These are phyloP conservation scores for Beauveria caledonica DNA, from an alignment of 2,329 filamentous ascomycete species.

Conservation along the genomic window DNA sequence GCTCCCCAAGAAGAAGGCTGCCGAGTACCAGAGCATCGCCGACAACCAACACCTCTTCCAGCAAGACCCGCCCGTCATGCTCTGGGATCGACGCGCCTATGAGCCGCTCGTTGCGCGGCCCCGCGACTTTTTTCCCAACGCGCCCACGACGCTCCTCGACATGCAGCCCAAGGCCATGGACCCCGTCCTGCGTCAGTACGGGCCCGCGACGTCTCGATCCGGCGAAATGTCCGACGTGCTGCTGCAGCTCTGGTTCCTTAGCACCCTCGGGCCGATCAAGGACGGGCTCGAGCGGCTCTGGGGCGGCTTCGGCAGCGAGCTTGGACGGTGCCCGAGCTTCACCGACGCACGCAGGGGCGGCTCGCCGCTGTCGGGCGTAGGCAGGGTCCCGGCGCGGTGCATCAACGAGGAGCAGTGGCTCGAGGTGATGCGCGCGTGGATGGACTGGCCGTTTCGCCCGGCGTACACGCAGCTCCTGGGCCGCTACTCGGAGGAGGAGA, in stretches of 20 bases:
- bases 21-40: too few relatives aligned
- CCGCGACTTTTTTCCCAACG: conserved; percentile 60
- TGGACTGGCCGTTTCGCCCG: conserved; percentile 58
- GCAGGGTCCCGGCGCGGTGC: conserved; percentile 34
- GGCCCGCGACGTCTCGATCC: conserved; percentile 29
- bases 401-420: conserved; percentile 47
- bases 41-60: too few relatives aligned
- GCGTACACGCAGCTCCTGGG: conserved; percentile 39
- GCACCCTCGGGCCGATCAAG: conserved; percentile 34
- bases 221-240: conserved; percentile 46
- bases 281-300: conserved; percentile 44
- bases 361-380: conserved; percentile 22
- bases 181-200: conserved; percentile 38
- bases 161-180: conserved; percentile 52
- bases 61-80: conserved; percentile 39
- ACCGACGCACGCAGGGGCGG: conserved; percentile 42
- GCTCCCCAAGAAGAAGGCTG: too few relatives aligned
- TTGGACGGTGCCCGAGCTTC: conserved; percentile 40
- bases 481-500: conserved; percentile 26
- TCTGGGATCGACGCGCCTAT: conserved; percentile 62
- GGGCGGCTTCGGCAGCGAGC: conserved; percentile 49
- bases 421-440: conserved; percentile 52
- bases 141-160: conserved; percentile 53
- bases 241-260: conserved; percentile 34
- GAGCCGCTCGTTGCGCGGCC: conserved; percentile 56